Base-by-base conservation (phyloP, 140 eudicot species). In the Senecio squalidus region DNA sequence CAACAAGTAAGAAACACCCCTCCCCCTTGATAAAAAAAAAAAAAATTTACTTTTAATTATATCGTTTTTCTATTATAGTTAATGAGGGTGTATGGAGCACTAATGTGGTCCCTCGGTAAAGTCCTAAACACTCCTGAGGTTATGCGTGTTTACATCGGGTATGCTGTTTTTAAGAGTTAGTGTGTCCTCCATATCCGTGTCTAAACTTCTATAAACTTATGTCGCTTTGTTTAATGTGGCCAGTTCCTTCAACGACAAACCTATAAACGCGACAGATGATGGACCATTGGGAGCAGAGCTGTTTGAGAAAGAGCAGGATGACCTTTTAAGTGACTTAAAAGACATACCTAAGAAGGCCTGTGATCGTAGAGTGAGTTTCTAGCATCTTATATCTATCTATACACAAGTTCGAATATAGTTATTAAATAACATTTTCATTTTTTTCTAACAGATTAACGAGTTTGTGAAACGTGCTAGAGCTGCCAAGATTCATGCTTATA, bases 51-150 rank as follows among this genome's bases (percentile, higher is more conserved):
- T n/a, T n/a, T n/a, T n/a, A n/a, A n/a, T n/a, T n/a, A 6, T 29
- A 29, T 29, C 6, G 9, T 21, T 30, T 50, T 44, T 57, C 9
- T 59, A 29, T 67, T 70, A 54, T 61, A 83, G 96, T 76, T 91
- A 47, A 91, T 91, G 98, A 72, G 98, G 69, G 96, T 91, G 28
- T 91, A 91, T 70, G 98, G 96, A 58, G 98, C 96, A 49, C 59
- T 91, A 63, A 86, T 91, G 98, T 91, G 98, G 98, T 90, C 98
- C 21, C 95, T 90, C 49, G 98, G 98, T 58, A 91, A 91, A 81
- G 98, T 91, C 50, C 67, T 91, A 7, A 83, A 86, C 28, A 91
- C 96, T 49, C 98, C 98, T 4, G 96, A 91, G 72, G 98, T 91
- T 67, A 75, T 53, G n/a, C n/a, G n/a, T n/a, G n/a, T n/a, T n/a